Conservation (phyloP, 306 rosid genomes). For the Glycine latifolia region DNA sequence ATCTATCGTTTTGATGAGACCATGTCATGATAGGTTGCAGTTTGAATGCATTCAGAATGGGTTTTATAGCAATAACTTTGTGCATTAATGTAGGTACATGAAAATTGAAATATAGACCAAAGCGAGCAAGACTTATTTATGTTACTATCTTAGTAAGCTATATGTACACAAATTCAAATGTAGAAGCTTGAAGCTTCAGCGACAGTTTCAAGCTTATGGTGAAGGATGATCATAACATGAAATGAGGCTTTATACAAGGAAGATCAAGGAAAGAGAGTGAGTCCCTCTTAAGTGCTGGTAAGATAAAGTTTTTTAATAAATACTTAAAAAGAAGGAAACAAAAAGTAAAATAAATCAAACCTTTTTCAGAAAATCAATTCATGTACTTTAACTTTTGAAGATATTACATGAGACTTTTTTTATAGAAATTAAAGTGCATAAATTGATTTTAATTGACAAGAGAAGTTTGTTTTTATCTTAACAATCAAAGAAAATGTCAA, state of each 20-base stretch:
- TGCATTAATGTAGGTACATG: background rate
- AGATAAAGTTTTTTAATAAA: too few relatives aligned
- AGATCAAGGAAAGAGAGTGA: background rate
- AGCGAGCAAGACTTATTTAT: background rate
- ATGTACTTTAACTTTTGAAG: background rate
- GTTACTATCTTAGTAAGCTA: background rate
- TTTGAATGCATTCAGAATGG: background rate
- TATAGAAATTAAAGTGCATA: background rate
- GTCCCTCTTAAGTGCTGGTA: background rate
- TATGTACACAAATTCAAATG: background rate
- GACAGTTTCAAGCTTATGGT: background rate
- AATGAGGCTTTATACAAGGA: background rate
- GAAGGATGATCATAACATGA: background rate
- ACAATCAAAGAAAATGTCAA: too few relatives aligned
- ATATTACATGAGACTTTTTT: background rate
- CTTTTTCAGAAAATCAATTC: background rate
- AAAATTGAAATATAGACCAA: constrained; percentile 1
- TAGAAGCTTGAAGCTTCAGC: background rate
- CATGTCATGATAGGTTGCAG: background rate
- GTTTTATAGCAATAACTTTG: background rate
- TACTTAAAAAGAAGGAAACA: background rate
- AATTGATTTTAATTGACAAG: background rate
- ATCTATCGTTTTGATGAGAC: background rate
- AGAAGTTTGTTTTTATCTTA: too few relatives aligned
- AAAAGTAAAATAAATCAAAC: too few relatives aligned